phyloP scores from a whole-genome alignment of 2,329 filamentous ascomycete genomes.

The Phyllosticta capitalensis region DNA sequence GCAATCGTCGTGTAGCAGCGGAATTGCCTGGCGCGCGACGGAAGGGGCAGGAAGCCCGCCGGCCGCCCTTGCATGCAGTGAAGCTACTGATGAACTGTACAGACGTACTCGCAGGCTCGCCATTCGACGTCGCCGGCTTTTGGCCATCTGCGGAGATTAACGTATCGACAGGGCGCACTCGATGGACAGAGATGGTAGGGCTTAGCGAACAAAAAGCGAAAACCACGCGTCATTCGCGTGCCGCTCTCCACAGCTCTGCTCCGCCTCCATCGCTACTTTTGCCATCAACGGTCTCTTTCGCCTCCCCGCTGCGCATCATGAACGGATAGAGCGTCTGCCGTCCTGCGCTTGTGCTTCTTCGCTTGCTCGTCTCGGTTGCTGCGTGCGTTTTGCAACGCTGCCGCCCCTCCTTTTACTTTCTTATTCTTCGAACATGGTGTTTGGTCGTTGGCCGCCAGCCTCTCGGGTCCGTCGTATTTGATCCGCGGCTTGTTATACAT shows the following conservation, averaged over 20 bases:
- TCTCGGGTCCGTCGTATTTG: neutral
- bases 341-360: neutral
- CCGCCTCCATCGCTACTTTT: neutral
- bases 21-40: neutral
- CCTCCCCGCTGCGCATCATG: neutral
- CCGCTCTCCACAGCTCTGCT: neutral
- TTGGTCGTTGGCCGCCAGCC: neutral
- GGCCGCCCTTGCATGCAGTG: neutral
- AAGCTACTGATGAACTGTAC: neutral
- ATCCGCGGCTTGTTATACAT: neutral
- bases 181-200: neutral
- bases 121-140: too few relatives aligned
- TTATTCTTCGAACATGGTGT: neutral
- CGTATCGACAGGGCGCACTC: neutral
- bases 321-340: neutral
- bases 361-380: neutral
- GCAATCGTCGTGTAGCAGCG: neutral
- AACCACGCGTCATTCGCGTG: neutral
- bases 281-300: neutral
- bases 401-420: neutral
- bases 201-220: neutral
- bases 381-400: neutral
- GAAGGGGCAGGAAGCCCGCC: neutral
- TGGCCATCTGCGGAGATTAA: neutral
- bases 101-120: neutral